These are phyloP conservation scores for Vitis amurensis DNA, from an alignment of 164 flowering plant species.

Conservation along the genomic window DNA sequence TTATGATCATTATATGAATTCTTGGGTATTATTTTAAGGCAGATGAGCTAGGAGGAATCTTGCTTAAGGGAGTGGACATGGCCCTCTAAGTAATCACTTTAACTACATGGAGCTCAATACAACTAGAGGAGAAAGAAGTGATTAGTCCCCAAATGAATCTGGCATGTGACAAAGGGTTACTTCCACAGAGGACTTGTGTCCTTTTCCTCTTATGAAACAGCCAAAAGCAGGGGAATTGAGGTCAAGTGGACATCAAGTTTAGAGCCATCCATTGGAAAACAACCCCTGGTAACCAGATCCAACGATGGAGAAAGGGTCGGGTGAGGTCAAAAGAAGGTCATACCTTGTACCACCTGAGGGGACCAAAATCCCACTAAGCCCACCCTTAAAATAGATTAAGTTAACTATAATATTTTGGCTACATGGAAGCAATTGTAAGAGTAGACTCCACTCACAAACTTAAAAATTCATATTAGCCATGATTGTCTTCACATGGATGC, in stretches of 20 bases:
- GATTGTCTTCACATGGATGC: conserved; percentile 65
- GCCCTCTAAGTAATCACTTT: not conserved
- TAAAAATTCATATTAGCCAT: conserved; percentile 26
- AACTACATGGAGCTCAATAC: not conserved
- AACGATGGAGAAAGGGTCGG: conserved; percentile 15
- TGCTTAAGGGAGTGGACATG: conserved; percentile 7
- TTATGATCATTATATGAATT: conserved; percentile 8
- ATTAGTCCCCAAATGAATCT: not conserved
- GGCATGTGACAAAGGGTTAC: not conserved
- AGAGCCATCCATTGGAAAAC: not conserved
- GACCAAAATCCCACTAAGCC: conserved; percentile 47
- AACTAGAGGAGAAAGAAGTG: not conserved
- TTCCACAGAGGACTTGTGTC: conserved; percentile 8
- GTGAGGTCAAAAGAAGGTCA: conserved; percentile 20
- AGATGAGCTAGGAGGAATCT: conserved; percentile 12
- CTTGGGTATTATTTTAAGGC: not conserved
- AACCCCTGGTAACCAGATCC: conserved; percentile 5
- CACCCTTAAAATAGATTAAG: not conserved
- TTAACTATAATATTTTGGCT: conserved; percentile 4
- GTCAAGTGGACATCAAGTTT: conserved; percentile 13
- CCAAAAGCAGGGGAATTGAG: not conserved
- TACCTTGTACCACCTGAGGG: conserved; percentile 18
- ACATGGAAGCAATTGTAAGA: conserved; percentile 19
- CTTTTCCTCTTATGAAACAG: not conserved
- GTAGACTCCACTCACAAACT: conserved; percentile 26